Percentiles rank a stretch among this genome's conserved stretches.
These are phyloP conservation scores for Oryza meyeriana DNA, from an alignment of 176 grass and related monocot species.

Conservation along the genomic window DNA sequence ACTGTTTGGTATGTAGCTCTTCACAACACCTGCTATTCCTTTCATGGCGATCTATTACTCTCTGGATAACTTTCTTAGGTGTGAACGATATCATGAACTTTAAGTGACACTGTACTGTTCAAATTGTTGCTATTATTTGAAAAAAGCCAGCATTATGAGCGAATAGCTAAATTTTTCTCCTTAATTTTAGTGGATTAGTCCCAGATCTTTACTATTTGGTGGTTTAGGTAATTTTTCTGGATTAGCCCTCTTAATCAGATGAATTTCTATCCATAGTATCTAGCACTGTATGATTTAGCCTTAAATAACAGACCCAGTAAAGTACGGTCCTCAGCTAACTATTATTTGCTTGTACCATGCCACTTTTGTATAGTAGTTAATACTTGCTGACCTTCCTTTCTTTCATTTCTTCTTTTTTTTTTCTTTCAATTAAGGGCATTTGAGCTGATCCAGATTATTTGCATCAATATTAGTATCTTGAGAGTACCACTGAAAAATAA, in stretches of 20 bases:
- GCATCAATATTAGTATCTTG: conserved; percentile 11
- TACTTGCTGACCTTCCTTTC: background rate
- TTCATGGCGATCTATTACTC: background rate
- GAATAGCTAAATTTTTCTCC: background rate
- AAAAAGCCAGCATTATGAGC: background rate
- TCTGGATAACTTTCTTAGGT: background rate
- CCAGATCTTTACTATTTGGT: background rate
- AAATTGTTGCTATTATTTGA: background rate
- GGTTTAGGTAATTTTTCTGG: conserved; percentile 7
- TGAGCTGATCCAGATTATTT: conserved; percentile 20
- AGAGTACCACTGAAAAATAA: conserved; percentile 18
- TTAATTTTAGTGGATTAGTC: conserved; percentile 10
- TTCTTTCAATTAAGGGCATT: conserved; percentile 9
- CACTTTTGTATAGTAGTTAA: background rate
- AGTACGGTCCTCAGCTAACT: background rate
- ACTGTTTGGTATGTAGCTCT: conserved; percentile 77
- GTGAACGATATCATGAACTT: conserved; percentile 5
- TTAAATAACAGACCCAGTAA: background rate
- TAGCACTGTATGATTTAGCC: background rate
- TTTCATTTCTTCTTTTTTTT: background rate
- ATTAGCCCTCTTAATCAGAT: conserved; percentile 1
- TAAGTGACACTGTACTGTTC: background rate
- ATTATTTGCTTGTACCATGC: conserved; percentile 14
- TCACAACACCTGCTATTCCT: background rate
- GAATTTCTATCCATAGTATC: background rate